Percentiles rank a stretch among this genome's conserved stretches.
These are phyloP conservation scores for Myxozyma sirexii DNA, from an alignment of 805 yeast species.

Conservation along the genomic window DNA sequence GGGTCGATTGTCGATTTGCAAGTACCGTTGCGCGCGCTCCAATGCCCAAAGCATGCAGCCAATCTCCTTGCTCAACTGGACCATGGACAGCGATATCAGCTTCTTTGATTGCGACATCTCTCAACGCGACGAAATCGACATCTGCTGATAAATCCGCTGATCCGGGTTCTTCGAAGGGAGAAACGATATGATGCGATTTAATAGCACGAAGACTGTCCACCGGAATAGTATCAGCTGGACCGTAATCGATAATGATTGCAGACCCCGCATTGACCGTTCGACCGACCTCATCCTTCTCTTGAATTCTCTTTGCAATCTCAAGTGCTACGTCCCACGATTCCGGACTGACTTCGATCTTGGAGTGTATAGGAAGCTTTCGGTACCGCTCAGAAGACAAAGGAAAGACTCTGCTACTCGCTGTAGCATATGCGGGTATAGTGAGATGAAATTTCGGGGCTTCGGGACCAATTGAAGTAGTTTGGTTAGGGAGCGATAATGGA, in stretches of 20 bases:
- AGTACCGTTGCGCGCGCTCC: conserved; percentile 61
- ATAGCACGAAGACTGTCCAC: conserved; percentile 76
- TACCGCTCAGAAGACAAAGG: conserved; percentile 58
- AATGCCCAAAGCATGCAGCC: conserved; percentile 75
- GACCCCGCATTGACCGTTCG: conserved; percentile 54
- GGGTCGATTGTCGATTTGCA: conserved; percentile 48
- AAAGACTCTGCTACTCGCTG: conserved; percentile 59
- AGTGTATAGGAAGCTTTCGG: conserved; percentile 54
- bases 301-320: conserved; percentile 53
- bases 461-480: conserved; percentile 28
- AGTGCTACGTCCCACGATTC: conserved; percentile 64
- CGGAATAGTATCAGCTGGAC: conserved; percentile 64
- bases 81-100: conserved; percentile 49
- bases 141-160: conserved; percentile 80
- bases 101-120: conserved; percentile 42
- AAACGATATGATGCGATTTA: conserved; percentile 67
- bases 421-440: conserved; percentile 58
- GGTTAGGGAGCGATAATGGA: conserved; percentile 37
- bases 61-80: conserved; percentile 75
- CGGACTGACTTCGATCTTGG: conserved; percentile 73
- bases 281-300: conserved; percentile 6
- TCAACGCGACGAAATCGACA: conserved; percentile 73
- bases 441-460: conserved; percentile 51
- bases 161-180: conserved; percentile 77
- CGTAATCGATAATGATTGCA: conserved; percentile 77